Evolutionary conservation across 768 basidiomycete species (phyloP), one percentile per base, ranked within the genome.

Genomic region (Termitomyces sp.): DNA sequence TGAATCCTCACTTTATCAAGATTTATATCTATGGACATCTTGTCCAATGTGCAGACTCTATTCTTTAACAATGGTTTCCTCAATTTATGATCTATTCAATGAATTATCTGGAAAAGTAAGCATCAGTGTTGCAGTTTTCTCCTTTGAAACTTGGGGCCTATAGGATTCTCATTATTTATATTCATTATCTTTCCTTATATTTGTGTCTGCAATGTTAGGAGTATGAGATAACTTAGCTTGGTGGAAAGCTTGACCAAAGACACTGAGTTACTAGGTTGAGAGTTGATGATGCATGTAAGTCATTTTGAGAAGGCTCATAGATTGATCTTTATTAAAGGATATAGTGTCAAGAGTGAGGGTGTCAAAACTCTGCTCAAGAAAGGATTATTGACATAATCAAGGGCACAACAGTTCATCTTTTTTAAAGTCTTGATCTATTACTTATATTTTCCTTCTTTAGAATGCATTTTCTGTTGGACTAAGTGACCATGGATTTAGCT

Each of bases 191-290:
- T 3, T 63, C 64, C 0, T 4, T 25, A 6, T 71, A 63, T 43
- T 71, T 69, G 4, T 73, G 72, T 41, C 70, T 71, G 2, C 66
- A 66, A 2, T 73, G 72, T 49, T 58, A 35, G 1, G 66, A 63
- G 19, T 5, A 53, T 0, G 31, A 68, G 0, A 66, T 78, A 7
- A 11, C 49, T 2, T 50, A 63, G 0, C 53, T 79, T 27, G 76
- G 77, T 0, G 63, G 53, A 8, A 58, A 38, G 16, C 29, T 54
- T 8, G 21, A 54, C 6, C 17, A 42, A 10, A 41, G 34, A 45
- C 31, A n/a, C 0, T 5, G 40, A 2, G 40, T 29, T 7, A 49
- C 55, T 40, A 27, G 31, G 19, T 1, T 43, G 12, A 41, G 55
- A 14, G 38, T 50, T 21, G 50, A 57, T 29, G 16, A 57, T 29